Base-by-base conservation (phyloP, 352 stramenopile genomes). In the Plasmopara viticola region DNA sequence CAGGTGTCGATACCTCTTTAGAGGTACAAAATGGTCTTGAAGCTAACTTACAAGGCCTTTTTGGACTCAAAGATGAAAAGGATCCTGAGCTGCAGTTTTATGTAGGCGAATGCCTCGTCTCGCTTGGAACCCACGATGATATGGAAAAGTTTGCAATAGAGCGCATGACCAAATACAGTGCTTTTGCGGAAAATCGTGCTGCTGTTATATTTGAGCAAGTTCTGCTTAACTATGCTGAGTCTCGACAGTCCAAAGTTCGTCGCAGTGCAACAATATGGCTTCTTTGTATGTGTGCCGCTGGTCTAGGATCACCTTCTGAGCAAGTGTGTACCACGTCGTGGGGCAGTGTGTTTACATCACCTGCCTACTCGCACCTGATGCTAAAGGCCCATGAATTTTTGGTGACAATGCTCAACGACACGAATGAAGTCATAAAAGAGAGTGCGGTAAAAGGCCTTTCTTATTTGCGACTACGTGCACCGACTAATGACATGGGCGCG, bases 381-480 rank as follows among this genome's bases (percentile, higher is more conserved):
- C 31, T 90, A 10, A 47, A 65, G 5, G 59, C 78, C 1, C 82
- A 93, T 54, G 82, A 93, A 40, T 84, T 86, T 51, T 84, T 88
- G 25, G 72, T 90, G 37, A 80, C 79, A 17, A 86, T 90, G 74
- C 56, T 93, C 3, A 90, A 90, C 56, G 82, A 93, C 48, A 46
- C 66, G 5, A 74, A 82, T 34, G 64, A 68, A 49, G 63, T 87
- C 1, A 57, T 72, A 13, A 88, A 87, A 50, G 82, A 93, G 53
- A 83, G 79, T 41, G 79, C 82, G 1, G 72, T 93, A 4, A 90
- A 93, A 54, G 75, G 75, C 5, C 70, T 90, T 7, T 76, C 78
- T n/a, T 86, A 89, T 25, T 60, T 93, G 31, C 69, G 77, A 34
- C 51, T 88, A 4, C 66, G 64, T 48, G 74, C 81, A 7, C 76